Percentiles rank a stretch among this genome's conserved stretches.
phyloP scores from a whole-genome alignment of 1,284 basidiomycete species.

The Macrocybe sp. region DNA sequence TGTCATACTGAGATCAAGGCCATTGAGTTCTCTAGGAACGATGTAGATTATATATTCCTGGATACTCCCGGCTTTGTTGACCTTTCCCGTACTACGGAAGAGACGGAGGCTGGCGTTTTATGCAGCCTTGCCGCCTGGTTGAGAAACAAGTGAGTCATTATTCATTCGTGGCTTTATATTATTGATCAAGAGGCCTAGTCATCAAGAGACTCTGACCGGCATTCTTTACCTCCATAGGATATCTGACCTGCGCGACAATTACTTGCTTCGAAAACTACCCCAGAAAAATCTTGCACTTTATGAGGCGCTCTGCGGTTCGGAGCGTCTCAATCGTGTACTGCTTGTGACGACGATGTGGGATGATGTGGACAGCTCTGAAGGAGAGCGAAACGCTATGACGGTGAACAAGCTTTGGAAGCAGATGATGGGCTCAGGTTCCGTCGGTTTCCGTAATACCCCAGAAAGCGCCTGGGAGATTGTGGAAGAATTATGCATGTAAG shows the following conservation, averaged over 20 bases:
- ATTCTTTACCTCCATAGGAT: conserved; percentile 1
- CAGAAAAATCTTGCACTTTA: neutral
- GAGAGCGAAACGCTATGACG: neutral
- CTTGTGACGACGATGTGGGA: conserved; percentile 1
- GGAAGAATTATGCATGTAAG: neutral
- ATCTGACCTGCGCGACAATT: neutral
- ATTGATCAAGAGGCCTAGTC: neutral
- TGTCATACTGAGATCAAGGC: too few species aligned
- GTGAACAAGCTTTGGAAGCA: neutral
- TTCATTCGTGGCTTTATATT: too few species aligned
- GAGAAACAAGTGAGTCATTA: too few species aligned
- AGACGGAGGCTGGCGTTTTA: too few species aligned
- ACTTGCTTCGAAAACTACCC: neutral
- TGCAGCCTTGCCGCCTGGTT: too few species aligned
- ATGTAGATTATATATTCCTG: too few species aligned
- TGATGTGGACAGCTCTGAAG: neutral
- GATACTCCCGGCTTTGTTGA: too few species aligned
- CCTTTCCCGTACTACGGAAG: too few species aligned
- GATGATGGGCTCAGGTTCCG: neutral
- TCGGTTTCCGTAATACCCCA: neutral
- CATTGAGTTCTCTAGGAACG: too few species aligned
- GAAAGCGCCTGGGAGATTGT: neutral
- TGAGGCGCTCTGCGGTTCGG: neutral
- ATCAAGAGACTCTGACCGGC: neutral
- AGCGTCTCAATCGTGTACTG: neutral